Base-by-base conservation (phyloP, 2,329 filamentous ascomycete species). In the Microcyclospora tardicrescens region DNA sequence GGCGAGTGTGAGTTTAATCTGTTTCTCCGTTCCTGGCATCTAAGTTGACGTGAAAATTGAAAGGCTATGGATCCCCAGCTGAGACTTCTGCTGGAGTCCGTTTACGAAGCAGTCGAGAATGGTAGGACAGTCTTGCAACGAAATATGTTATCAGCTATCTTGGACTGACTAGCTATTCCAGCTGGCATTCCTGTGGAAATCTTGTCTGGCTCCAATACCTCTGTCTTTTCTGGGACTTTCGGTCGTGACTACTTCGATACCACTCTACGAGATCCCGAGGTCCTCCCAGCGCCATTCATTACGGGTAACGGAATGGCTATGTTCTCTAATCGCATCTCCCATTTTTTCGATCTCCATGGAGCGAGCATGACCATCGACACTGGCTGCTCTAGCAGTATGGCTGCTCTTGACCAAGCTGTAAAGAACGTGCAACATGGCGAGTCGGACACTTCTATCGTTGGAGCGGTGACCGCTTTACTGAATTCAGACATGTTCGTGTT, bases 51-150 rank as follows among this genome's bases (percentile, higher is more conserved):
- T 8, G 19, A 4, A 4, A 8, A 8, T 24, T 24, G 5, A 24
- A 5, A 24, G 14, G 10, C 30, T 10, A 32, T 48, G 34, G 42
- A 47, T 33, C 41, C 43, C 2, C 42, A 48, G 27, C 39, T 43
- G 19, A 35, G 44, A 2, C 28, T 43, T 19, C 16, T 41, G 11
- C 38, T 47, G 1, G 42, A 45, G 28, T 19, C 31, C 12, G 29
- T 37, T 12, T 47, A 35, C 29, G 44, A 47, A 28, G 37, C 34
- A 9, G 28, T 34, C 14, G 73, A 37, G 10, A 14, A 51, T 69
- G 65, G 28, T 49, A 16, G 16, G 10, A 5, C 15, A 19, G n/a
- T n/a, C n/a, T n/a, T n/a, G n/a, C n/a, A n/a, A n/a, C n/a, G n/a
- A n/a, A n/a, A n/a, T n/a, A n/a, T n/a, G n/a, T n/a, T n/a, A n/a